These are phyloP conservation scores for Hymenoscyphus repandus DNA, from an alignment of 2,329 filamentous ascomycete species.

Conservation along the genomic window DNA sequence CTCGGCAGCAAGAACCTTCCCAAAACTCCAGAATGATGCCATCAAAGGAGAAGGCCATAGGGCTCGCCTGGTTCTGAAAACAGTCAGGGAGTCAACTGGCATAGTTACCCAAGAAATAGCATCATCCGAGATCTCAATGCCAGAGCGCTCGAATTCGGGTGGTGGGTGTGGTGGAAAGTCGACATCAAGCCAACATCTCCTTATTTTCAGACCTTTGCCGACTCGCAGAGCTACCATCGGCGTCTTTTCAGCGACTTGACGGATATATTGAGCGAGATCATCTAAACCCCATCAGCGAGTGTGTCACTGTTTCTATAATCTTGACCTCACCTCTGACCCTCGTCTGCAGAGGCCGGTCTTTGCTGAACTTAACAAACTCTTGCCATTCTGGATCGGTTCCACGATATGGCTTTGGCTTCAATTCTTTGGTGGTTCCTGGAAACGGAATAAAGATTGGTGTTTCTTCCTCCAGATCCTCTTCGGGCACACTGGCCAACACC, in stretches of 20 bases:
- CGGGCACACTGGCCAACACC: constrained; percentile 39
- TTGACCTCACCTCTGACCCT: constrained; percentile 16
- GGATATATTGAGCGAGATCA: constrained; percentile 41
- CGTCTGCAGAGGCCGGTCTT: constrained; percentile 43
- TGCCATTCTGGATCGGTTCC: constrained; percentile 59
- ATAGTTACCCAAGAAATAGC: constrained; percentile 43
- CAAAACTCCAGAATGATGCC: constrained; percentile 47
- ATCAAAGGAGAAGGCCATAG: constrained; percentile 50
- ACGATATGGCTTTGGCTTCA: constrained; percentile 46
- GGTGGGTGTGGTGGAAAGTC: constrained; percentile 55
- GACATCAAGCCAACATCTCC: constrained; percentile 54
- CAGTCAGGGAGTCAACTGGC: constrained; percentile 43
- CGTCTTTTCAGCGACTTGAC: constrained; percentile 38
- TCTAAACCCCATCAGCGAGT: constrained; percentile 32
- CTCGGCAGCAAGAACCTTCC: constrained; percentile 42
- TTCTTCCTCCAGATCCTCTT: constrained; percentile 39
- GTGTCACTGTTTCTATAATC: neutral
- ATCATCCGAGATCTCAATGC: constrained; percentile 46
- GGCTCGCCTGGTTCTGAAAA: constrained; percentile 41
- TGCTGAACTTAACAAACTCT: constrained; percentile 53
- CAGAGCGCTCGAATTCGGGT: constrained; percentile 52
- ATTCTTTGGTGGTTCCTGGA: constrained; percentile 49
- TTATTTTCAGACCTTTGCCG: constrained; percentile 44
- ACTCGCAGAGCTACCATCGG: constrained; percentile 39
- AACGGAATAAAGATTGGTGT: constrained; percentile 55